Base-by-base conservation (phyloP, 2,329 filamentous ascomycete genomes). In the Coniella lustricola region DNA sequence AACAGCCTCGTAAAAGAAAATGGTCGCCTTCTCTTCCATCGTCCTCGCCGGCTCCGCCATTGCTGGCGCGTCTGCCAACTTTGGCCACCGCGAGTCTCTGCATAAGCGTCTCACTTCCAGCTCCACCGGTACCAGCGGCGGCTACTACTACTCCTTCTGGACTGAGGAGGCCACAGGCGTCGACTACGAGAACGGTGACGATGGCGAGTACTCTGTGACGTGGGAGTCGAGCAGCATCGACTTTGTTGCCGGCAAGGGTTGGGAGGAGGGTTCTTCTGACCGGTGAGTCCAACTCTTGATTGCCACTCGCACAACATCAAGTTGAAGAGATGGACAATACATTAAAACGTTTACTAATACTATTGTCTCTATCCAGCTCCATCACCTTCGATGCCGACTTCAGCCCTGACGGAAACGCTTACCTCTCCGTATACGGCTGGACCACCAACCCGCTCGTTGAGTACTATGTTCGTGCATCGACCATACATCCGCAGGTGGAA, bases 91-190 rank as follows among this genome's bases (percentile, higher is more conserved):
- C 35, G 44, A 46, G 25, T 46, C 44, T 12, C 35, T 46, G 9
- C 44, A 46, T 35, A 46, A 46, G 35, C 44, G 44, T 4, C 44
- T 46, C 13, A 75, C 75, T 22, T 60, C 67, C 46, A 74, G 68
- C 54, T 62, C 65, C 13, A 74, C 71, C 3, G 77, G 77, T 42
- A 74, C 67, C 7, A 67, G 75, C 65, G 73, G 76, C 56, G 77
- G 77, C 47, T 82, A 71, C 67, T 82, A 74, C 67, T 82, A 76
- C 64, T 77, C 74, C 7, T 80, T 71, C 67, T 82, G 76, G 76
- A 77, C 72, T 48, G 77, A 81, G 51, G 72, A 72, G 29, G 64
- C 61, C 16, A 69, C 65, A 32, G 59, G 64, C 36, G 73, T 75
- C 8, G 72, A 66, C 36, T 82, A 81, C 65, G 76, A 71, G 60